Evolutionary conservation across 495 filamentous ascomycete genomes (phyloP).

Genomic region (Tuber aestivum): DNA sequence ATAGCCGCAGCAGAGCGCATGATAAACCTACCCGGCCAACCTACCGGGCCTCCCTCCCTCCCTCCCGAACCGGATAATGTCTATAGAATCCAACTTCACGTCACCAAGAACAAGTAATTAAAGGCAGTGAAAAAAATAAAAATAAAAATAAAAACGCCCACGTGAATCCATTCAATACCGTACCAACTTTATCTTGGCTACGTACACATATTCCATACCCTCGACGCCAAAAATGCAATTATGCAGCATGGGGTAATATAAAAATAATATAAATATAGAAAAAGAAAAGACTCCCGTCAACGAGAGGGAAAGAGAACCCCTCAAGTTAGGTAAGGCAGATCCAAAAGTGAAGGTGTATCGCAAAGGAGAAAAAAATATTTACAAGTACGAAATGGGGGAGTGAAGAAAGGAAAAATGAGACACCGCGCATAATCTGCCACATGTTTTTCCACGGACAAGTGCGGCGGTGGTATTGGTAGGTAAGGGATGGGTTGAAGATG

Average conservation of each 20-base stretch:
- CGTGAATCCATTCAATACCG: neutral
- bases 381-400: neutral
- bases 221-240: slow-evolving; percentile 1
- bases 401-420: neutral
- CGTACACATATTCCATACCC: neutral
- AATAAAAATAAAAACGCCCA: neutral
- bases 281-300: neutral
- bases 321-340: neutral
- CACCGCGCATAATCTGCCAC: neutral
- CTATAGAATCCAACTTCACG: neutral
- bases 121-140: neutral
- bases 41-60: neutral
- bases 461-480: neutral
- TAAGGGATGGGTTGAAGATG: neutral
- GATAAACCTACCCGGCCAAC: neutral
- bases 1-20: neutral
- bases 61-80: neutral
- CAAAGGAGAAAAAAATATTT: neutral
- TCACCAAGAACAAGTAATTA: neutral
- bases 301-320: neutral
- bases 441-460: neutral
- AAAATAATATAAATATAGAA: neutral
- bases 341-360: neutral
- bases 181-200: neutral
- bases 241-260: neutral